Evolutionary conservation across 2,329 filamentous ascomycete species (phyloP).

Genomic region (Biscogniauxia marginata): DNA sequence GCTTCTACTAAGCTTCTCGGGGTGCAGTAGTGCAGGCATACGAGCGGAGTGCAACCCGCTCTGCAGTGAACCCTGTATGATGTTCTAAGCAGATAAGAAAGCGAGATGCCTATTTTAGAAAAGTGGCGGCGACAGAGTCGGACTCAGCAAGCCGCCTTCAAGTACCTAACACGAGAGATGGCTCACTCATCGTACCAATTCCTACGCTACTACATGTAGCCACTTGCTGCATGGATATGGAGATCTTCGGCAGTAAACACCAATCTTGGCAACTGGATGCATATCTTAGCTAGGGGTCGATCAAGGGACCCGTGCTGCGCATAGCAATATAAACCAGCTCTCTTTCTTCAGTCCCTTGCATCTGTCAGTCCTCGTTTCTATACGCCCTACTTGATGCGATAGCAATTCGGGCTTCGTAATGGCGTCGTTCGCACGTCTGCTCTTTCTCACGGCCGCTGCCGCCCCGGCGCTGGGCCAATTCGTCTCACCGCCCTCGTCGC

Average conservation of each 20-base stretch:
- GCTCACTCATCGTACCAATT: background rate
- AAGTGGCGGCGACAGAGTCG: constrained; percentile 8
- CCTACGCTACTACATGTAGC: no score
- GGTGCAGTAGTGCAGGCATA: background rate
- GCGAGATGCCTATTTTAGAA: constrained; percentile 28
- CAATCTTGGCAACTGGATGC: background rate
- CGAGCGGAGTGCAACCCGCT: constrained; percentile 5
- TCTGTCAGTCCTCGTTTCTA: background rate
- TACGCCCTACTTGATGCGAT: no score
- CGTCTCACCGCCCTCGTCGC: constrained; percentile 26
- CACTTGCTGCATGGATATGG: background rate
- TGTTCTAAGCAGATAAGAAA: constrained; percentile 24
- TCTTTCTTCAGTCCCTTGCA: no score
- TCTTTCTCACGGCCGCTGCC: constrained; percentile 20
- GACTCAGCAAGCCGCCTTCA: no score
- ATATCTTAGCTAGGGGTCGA: background rate
- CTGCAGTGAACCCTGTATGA: no score
- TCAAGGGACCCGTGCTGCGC: background rate
- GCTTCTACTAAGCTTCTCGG: no score
- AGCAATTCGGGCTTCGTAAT: constrained; percentile 11
- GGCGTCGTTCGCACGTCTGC: constrained; percentile 19
- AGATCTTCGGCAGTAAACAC: background rate
- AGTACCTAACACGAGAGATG: background rate
- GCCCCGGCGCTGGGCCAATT: constrained; percentile 26
- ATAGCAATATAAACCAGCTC: no score